Evolutionary conservation across 352 stramenopile species (phyloP).

Genomic region (Pythium apleroticum): DNA sequence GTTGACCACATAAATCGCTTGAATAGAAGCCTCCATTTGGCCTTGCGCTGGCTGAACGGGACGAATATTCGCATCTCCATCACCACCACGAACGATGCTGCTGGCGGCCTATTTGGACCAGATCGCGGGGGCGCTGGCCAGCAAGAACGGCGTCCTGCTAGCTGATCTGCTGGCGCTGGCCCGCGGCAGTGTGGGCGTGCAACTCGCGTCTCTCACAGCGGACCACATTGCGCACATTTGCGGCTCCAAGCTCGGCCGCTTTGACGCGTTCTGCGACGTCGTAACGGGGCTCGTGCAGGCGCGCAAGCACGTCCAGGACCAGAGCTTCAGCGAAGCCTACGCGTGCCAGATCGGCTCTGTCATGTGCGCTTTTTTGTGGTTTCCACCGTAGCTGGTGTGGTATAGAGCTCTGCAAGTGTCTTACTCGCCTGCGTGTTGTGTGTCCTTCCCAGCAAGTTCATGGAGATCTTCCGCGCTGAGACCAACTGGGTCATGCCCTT

Average conservation of each 20-base stretch:
- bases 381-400: background rate
- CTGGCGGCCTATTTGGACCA: slow-evolving; percentile 62
- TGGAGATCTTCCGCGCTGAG: slow-evolving; percentile 82
- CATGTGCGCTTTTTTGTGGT: slow-evolving; percentile 46
- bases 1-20: background rate
- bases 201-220: slow-evolving; percentile 44
- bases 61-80: background rate
- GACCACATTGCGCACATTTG: slow-evolving; percentile 58
- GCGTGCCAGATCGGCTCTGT: slow-evolving; percentile 63
- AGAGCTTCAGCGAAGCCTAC: slow-evolving; percentile 59
- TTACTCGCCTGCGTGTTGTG: background rate
- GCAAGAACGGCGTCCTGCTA: slow-evolving; percentile 50
- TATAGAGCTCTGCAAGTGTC: background rate
- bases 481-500: slow-evolving; percentile 87
- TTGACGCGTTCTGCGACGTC: slow-evolving; percentile 58
- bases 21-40: background rate
- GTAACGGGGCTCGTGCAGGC: slow-evolving; percentile 60
- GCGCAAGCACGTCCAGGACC: slow-evolving; percentile 51
- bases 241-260: slow-evolving; percentile 54
- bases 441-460: slow-evolving; percentile 60
- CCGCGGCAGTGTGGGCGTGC: slow-evolving; percentile 30
- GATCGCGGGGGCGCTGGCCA: slow-evolving; percentile 46
- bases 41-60: too few species aligned
- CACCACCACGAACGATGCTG: slow-evolving; percentile 36
- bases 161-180: slow-evolving; percentile 55